Conservation (phyloP, 257 asterid species). For the Solanum ossicruentum region DNA sequence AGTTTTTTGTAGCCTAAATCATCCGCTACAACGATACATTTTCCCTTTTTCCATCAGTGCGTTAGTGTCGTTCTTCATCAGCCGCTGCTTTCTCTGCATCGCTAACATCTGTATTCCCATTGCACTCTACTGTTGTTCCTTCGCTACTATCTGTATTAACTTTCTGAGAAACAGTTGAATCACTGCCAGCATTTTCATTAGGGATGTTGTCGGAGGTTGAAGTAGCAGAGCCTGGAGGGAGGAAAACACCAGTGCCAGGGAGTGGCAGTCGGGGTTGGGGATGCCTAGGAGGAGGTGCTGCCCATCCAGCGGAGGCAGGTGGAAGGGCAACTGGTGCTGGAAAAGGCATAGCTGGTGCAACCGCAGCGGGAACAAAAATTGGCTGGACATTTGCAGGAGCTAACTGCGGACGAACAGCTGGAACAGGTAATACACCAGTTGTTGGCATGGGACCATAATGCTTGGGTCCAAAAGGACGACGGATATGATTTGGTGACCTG, state of each 20-base stretch:
- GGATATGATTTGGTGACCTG: constrained; percentile 40
- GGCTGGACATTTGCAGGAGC: constrained; percentile 44
- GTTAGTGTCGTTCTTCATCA: constrained; percentile 19
- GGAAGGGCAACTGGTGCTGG: constrained; percentile 40
- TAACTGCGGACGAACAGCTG: constrained; percentile 20
- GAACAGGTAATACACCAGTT: constrained; percentile 23
- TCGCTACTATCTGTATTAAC: constrained; percentile 1
- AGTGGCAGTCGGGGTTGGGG: constrained; percentile 44
- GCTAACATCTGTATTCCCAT: constrained; percentile 20
- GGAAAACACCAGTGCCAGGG: constrained; percentile 93
- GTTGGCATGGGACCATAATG: constrained; percentile 36
- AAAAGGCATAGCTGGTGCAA: constrained; percentile 44
- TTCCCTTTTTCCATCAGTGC: constrained; percentile 2
- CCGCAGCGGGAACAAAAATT: constrained; percentile 34
- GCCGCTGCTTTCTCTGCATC: neutral
- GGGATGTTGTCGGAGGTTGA: constrained; percentile 10
- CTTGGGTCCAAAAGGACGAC: constrained; percentile 29
- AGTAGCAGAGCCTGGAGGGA: constrained; percentile 49
- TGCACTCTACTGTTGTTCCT: constrained; percentile 17
- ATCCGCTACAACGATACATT: neutral
- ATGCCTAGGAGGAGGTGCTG: constrained; percentile 38
- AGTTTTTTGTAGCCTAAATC: constrained; percentile 14
- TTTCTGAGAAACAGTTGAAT: neutral
- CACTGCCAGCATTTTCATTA: constrained; percentile 14
- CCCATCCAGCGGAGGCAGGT: constrained; percentile 46